Evolutionary conservation across 805 yeast species (phyloP).

Genomic region (Hanseniaspora guilliermondii): DNA sequence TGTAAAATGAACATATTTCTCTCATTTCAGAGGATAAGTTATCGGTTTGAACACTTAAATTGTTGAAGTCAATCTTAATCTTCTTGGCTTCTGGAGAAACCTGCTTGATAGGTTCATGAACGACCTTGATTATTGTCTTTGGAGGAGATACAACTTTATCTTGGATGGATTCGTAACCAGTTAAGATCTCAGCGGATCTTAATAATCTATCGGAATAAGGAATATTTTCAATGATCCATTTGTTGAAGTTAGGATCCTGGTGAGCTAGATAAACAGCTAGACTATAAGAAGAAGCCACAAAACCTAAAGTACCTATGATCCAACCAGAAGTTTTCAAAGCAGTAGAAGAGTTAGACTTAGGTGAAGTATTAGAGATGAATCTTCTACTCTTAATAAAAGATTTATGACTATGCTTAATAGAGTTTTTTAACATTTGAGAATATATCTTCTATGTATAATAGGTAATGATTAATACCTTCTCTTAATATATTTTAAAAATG

Average conservation of each 20-base stretch:
- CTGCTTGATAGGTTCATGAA: not conserved
- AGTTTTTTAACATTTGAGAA: conserved; percentile 1
- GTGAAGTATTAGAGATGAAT: not conserved
- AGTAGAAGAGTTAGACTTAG: not conserved
- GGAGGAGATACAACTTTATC: not conserved
- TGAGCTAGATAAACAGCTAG: not conserved
- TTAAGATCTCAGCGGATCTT: not conserved
- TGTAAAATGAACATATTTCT: conserved; percentile 2
- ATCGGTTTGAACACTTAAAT: not conserved
- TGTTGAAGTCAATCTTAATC: conserved; percentile 3
- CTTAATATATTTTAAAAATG: no score
- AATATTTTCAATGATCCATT: conserved; percentile 4
- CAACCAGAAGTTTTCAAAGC: not conserved
- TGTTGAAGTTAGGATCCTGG: conserved; percentile 5
- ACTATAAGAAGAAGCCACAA: not conserved
- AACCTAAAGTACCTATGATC: not conserved
- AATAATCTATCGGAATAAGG: not conserved
- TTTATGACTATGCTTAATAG: not conserved
- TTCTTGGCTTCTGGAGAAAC: not conserved
- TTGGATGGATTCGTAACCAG: not conserved
- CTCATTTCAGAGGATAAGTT: conserved; percentile 5
- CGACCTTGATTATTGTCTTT: not conserved
- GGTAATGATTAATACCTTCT: no score
- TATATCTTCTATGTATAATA: no score
- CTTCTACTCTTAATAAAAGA: not conserved